These are phyloP conservation scores for Rubus parviflorus DNA, from an alignment of 306 rosid genomes.

Conservation along the genomic window DNA sequence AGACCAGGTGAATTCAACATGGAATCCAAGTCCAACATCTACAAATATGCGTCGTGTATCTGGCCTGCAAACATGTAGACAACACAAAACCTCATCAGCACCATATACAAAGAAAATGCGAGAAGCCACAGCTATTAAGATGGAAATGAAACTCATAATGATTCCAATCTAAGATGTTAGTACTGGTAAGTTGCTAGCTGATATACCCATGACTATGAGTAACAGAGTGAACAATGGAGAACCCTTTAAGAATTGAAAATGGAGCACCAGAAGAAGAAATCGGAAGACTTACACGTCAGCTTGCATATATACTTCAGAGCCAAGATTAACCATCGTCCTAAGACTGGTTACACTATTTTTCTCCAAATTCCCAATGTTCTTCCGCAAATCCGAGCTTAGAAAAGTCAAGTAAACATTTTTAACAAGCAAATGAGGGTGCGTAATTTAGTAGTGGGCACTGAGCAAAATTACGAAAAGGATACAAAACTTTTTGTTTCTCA, in stretches of 20 bases:
- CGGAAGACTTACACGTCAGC: conserved; percentile 84
- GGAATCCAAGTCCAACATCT: conserved; percentile 92
- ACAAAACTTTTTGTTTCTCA: conserved; percentile 85
- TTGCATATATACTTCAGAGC: conserved; percentile 89
- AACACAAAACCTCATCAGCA: background rate
- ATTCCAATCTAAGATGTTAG: background rate
- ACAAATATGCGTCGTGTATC: conserved; percentile 70
- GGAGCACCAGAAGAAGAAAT: conserved; percentile 12
- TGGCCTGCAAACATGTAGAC: conserved; percentile 52
- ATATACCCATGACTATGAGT: background rate
- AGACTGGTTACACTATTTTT: conserved; percentile 82
- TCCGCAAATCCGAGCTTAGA: conserved; percentile 75
- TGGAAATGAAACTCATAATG: background rate
- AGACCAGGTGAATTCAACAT: conserved; percentile 91
- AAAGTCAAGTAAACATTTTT: conserved; percentile 49
- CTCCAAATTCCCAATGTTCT: conserved; percentile 78
- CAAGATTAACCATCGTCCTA: conserved; percentile 82
- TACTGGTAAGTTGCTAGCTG: background rate
- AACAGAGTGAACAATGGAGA: background rate
- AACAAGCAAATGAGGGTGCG: conserved; percentile 6
- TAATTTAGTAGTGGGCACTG: background rate
- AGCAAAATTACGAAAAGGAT: conserved; percentile 46
- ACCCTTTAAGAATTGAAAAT: background rate
- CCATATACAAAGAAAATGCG: background rate
- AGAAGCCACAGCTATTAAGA: background rate